phyloP scores from a whole-genome alignment of 257 asterid species.

The Gynochthodes officinalis region DNA sequence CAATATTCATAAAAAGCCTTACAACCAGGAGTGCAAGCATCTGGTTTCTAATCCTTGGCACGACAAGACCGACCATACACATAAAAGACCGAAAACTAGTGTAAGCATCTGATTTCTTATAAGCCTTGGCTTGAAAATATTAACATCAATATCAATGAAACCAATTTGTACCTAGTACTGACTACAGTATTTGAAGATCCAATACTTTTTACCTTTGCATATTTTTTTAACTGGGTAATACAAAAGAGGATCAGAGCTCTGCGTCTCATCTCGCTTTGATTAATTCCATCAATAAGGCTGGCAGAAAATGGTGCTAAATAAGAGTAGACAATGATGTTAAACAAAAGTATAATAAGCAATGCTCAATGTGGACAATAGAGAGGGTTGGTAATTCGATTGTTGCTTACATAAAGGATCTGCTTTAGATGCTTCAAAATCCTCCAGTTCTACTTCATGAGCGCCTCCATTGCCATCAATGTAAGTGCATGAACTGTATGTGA shows the following conservation, averaged over 20 bases:
- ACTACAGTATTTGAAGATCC: neutral
- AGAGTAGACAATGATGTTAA: constrained; percentile 14
- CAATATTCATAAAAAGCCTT: neutral
- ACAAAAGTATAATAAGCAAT: neutral
- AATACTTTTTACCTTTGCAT: constrained; percentile 60
- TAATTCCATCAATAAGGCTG: constrained; percentile 83
- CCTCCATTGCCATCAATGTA: constrained; percentile 56
- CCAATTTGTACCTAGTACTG: neutral
- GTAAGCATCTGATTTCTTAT: neutral
- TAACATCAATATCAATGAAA: neutral
- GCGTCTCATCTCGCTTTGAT: constrained; percentile 75
- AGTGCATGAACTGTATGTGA: constrained; percentile 56
- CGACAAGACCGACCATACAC: neutral
- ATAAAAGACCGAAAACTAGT: neutral
- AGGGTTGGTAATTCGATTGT: constrained; percentile 4
- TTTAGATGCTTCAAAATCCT: constrained; percentile 61
- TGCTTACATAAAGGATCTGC: constrained; percentile 70
- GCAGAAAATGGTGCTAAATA: constrained; percentile 54
- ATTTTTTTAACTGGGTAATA: constrained; percentile 51
- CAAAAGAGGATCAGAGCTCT: constrained; percentile 87
- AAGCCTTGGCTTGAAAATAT: neutral
- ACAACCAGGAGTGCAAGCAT: neutral
- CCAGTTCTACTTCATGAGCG: constrained; percentile 47
- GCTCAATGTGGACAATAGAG: constrained; percentile 12
- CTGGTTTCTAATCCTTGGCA: neutral